Evolutionary conservation across 805 yeast genomes (phyloP).

Genomic region (Metschnikowia matae): DNA sequence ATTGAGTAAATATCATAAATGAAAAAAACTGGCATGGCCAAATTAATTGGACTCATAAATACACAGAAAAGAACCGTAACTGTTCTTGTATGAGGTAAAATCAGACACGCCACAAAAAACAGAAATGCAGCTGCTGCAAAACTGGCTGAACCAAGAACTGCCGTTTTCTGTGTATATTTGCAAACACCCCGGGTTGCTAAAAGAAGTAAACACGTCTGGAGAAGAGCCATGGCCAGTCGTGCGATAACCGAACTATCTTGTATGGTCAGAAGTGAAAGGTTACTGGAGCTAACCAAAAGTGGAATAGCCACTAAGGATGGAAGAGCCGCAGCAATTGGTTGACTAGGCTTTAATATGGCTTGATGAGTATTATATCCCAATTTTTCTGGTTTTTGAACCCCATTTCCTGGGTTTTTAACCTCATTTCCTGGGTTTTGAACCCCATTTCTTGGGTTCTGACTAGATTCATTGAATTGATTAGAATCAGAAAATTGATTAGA

Average conservation of each 20-base stretch:
- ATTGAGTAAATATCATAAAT: slow-evolving; percentile 22
- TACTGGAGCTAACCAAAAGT: slow-evolving; percentile 24
- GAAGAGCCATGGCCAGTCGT: slow-evolving; percentile 15
- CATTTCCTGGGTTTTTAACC: no score
- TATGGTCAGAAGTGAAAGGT: slow-evolving; percentile 15
- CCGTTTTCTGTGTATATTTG: slow-evolving; percentile 4
- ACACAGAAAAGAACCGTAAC: slow-evolving; percentile 28
- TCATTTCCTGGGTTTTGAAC: no score
- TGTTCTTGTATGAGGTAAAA: slow-evolving; percentile 24
- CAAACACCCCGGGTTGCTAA: slow-evolving; percentile 16
- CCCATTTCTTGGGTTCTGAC: no score
- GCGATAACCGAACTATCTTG: slow-evolving; percentile 3
- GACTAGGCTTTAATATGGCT: neutral
- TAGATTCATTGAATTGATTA: no score
- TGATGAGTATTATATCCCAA: no score
- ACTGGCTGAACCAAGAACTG: slow-evolving; percentile 10
- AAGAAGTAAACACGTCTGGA: slow-evolving; percentile 22
- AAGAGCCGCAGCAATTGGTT: slow-evolving; percentile 22
- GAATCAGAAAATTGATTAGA: no score
- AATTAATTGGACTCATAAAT: slow-evolving; percentile 27
- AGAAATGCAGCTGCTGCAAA: slow-evolving; percentile 19
- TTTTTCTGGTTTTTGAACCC: no score
- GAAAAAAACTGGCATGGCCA: slow-evolving; percentile 28
- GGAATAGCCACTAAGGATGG: slow-evolving; percentile 35
- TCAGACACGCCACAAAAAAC: slow-evolving; percentile 21